Evolutionary conservation across 371 early-diverging fungal genomes (phyloP).

Genomic region (Mortierella sp.): DNA sequence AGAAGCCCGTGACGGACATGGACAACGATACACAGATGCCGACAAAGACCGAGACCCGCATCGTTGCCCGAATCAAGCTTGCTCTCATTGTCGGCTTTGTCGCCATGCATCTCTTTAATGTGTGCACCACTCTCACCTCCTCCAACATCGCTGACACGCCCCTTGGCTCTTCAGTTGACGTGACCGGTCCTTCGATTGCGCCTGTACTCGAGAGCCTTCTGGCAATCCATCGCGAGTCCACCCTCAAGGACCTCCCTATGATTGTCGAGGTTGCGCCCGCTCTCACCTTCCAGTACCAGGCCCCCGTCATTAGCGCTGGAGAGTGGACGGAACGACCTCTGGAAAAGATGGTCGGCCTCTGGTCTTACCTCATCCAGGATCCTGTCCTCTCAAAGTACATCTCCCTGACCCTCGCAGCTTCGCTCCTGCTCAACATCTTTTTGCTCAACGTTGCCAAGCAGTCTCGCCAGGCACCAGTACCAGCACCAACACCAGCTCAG

Average conservation of each 20-base stretch:
- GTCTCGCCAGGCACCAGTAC: conserved; percentile 48
- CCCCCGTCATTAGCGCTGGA: conserved; percentile 42
- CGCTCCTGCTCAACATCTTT: conserved; percentile 73
- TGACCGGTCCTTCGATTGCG: conserved; percentile 56
- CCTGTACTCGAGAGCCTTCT: conserved; percentile 61
- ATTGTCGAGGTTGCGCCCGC: conserved; percentile 74
- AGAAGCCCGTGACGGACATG: conserved; percentile 29
- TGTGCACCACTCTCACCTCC: conserved; percentile 72
- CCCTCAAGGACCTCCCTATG: conserved; percentile 59
- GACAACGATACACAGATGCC: too few species aligned
- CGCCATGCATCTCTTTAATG: conserved; percentile 78
- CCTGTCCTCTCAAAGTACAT: conserved; percentile 74
- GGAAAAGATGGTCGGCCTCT: conserved; percentile 60
- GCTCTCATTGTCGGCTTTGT: conserved; percentile 76
- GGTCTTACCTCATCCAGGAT: conserved; percentile 69
- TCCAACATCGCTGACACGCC: conserved; percentile 7
- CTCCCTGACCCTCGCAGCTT: conserved; percentile 63
- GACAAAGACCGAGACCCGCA: conserved; percentile 64
- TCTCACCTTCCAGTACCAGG: conserved; percentile 63
- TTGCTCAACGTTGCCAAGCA: conserved; percentile 72
- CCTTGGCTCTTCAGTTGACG: conserved; percentile 52
- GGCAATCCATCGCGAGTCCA: conserved; percentile 59
- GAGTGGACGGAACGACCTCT: conserved; percentile 61
- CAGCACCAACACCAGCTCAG: conserved; percentile 8
- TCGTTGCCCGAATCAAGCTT: conserved; percentile 70